These are phyloP conservation scores for Euphorbia peplus DNA, from an alignment of 345 rosid genomes.

Conservation along the genomic window DNA sequence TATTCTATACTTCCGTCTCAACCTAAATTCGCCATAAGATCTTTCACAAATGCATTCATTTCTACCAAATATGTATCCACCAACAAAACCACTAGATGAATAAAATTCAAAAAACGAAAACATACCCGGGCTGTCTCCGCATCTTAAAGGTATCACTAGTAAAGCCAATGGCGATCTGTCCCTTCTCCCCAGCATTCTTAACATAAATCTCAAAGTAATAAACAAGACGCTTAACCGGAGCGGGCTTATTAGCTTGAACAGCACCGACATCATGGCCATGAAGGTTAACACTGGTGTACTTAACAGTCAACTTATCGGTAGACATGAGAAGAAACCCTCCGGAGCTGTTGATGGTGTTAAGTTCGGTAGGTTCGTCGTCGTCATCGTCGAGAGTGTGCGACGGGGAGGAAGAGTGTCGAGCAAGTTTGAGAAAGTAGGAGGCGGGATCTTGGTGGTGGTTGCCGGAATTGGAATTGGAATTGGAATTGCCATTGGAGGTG, in stretches of 20 bases:
- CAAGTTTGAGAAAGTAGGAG: constrained; percentile 47
- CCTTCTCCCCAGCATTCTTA: constrained; percentile 68
- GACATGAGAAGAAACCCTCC: constrained; percentile 80
- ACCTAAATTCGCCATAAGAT: neutral
- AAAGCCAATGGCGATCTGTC: constrained; percentile 82
- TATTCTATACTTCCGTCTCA: neutral
- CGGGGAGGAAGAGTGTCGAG: constrained; percentile 22
- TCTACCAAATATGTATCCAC: neutral
- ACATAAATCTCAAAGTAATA: constrained; percentile 94
- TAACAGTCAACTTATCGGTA: constrained; percentile 74
- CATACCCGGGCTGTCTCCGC: constrained; percentile 91
- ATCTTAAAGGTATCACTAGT: constrained; percentile 70
- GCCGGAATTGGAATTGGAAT: constrained; percentile 14
- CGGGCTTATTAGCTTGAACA: constrained; percentile 78
- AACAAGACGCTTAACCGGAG: constrained; percentile 62
- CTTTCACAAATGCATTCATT: neutral
- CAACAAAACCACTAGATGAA: neutral
- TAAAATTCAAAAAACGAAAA: neutral
- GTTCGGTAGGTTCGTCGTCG: constrained; percentile 76
- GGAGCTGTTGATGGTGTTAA: constrained; percentile 80
- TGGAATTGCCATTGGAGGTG: constrained; percentile 10
- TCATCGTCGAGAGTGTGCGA: constrained; percentile 38
- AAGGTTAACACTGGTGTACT: constrained; percentile 52
- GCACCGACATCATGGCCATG: constrained; percentile 92
- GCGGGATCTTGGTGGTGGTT: constrained; percentile 41